Evolutionary conservation across 257 asterid species (phyloP).

Genomic region (Verbascum thapsus): DNA sequence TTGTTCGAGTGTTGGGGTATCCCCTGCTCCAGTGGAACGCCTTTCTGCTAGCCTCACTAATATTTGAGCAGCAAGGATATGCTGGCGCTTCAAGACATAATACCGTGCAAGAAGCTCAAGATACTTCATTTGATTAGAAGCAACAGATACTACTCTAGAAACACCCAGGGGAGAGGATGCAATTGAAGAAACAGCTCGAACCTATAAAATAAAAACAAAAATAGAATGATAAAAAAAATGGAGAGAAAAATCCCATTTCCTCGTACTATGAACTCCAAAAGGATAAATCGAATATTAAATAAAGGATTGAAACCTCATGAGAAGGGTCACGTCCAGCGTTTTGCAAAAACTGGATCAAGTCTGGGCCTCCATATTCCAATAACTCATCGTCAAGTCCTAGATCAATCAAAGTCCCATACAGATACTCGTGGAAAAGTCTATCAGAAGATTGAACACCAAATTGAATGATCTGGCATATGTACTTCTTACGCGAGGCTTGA

Average conservation of each 20-base stretch:
- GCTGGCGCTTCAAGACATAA: constrained; percentile 91
- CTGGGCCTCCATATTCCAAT: constrained; percentile 93
- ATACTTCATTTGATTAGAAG: constrained; percentile 69
- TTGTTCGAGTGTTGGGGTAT: constrained; percentile 82
- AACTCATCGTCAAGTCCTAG: constrained; percentile 91
- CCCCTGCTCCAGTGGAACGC: constrained; percentile 72
- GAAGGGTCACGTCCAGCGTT: constrained; percentile 75
- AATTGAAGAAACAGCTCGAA: constrained; percentile 53
- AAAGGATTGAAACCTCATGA: constrained; percentile 57
- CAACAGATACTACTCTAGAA: constrained; percentile 52
- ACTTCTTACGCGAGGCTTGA: constrained; percentile 73
- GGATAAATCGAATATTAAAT: constrained; percentile 18
- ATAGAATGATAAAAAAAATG: constrained; percentile 7
- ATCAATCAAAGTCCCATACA: constrained; percentile 77
- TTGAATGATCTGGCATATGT: constrained; percentile 85
- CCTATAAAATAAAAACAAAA: constrained; percentile 36
- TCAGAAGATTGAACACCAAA: constrained; percentile 95
- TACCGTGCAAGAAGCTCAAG: constrained; percentile 88
- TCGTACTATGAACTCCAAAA: constrained; percentile 25
- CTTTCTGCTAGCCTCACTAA: constrained; percentile 92
- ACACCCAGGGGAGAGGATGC: constrained; percentile 53
- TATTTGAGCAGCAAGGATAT: constrained; percentile 90
- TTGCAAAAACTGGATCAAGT: constrained; percentile 91
- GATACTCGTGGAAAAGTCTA: constrained; percentile 77
- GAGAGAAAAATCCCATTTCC: constrained; percentile 6